Evolutionary conservation across 768 basidiomycete genomes (phyloP), one percentile per base, ranked within the genome.

Genomic region (Pleurotus ostreatus): DNA sequence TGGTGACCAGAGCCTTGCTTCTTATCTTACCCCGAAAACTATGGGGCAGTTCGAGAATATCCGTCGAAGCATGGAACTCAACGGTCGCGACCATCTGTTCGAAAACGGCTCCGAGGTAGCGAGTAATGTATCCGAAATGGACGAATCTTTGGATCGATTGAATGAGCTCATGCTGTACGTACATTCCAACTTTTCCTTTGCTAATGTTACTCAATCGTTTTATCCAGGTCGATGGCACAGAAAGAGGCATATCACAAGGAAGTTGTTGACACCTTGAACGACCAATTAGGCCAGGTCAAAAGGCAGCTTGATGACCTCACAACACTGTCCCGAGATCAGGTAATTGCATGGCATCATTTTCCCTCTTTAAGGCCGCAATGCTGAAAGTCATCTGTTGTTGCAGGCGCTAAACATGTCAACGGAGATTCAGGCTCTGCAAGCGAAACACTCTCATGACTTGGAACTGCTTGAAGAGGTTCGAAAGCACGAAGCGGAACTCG

Each of bases 121-220:
- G 54, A 71, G 69, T 15, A 68, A 72, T 16, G 67, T 69, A 53
- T 76, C 80, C 5, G 85, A 86, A 40, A 64, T 74, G 23, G 88
- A 90, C 56, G 90, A 89, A 64, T 85, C 87, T 7, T 72, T 93
- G 52, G 86, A 85, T 58, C 78, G 89, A 54, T 74, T 97, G 38
- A 94, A 96, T 63, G 92, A 95, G 63, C 81, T 98, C 13, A 96
- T 98, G 93, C 75, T 88, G 91, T 95, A 65, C 63, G 91, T 74
- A 11, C 44, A 55, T 61, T 56, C 43, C 45, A 34, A 45, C 26
- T 54, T 16, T 46, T 22, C 26, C 37, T 30, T 41, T 3, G 7
- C 20, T 45, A 58, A 41, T 49, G 46, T 45, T 23, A 58, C 56
- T 37, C 64, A 57, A 44, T 59, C 59, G 8, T 40, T 25, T 7